Conservation (phyloP, 2,329 filamentous ascomycete genomes). For the Dactylellina leptospora region DNA sequence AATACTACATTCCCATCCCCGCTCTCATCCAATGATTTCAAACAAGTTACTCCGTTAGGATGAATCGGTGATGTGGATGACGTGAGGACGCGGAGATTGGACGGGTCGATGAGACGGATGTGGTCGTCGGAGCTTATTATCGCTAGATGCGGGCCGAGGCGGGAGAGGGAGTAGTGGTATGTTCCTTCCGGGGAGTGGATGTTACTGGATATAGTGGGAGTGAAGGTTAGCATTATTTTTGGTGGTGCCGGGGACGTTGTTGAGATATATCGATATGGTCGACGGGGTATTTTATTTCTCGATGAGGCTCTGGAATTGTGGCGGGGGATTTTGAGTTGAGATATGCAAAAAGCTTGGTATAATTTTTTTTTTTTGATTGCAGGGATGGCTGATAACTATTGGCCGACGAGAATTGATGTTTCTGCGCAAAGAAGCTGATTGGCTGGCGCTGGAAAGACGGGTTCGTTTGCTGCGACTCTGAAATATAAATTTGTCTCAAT, state of each 20-base stretch:
- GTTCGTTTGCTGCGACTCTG: too few relatives aligned
- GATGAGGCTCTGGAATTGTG: not conserved
- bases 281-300: too few relatives aligned
- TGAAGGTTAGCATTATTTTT: slow-evolving; percentile 38
- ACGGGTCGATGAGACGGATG: slow-evolving; percentile 72
- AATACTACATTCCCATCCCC: slow-evolving; percentile 68
- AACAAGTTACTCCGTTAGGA: slow-evolving; percentile 72
- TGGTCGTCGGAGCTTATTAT: slow-evolving; percentile 75
- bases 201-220: slow-evolving; percentile 60
- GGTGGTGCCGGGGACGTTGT: too few relatives aligned
- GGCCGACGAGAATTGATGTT: not conserved
- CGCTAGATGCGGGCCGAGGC: slow-evolving; percentile 66
- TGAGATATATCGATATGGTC: too few relatives aligned
- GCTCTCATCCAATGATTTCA: slow-evolving; percentile 67
- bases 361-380: not conserved
- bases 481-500: too few relatives aligned
- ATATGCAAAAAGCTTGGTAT: not conserved
- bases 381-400: slow-evolving; percentile 1
- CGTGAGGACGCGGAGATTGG: slow-evolving; percentile 66
- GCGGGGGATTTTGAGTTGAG: not conserved
- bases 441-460: slow-evolving; percentile 8
- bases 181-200: slow-evolving; percentile 62
- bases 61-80: slow-evolving; percentile 64
- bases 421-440: slow-evolving; percentile 42
- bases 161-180: slow-evolving; percentile 70